These are phyloP conservation scores for Ampelomyces quisqualis DNA, from an alignment of 2,329 filamentous ascomycete species.

Conservation along the genomic window DNA sequence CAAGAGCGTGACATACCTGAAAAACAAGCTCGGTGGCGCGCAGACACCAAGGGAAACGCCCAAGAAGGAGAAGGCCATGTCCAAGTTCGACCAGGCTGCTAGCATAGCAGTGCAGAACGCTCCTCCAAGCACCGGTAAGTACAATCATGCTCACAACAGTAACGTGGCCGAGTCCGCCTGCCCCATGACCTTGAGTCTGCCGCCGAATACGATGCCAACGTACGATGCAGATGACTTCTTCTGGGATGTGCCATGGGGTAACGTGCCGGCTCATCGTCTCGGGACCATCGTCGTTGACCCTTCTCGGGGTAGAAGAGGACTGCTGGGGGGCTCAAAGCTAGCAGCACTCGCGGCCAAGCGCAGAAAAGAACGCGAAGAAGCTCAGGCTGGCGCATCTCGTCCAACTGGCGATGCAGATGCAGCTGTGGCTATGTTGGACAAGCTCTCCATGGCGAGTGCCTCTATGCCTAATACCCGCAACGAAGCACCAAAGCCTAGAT, in stretches of 20 bases:
- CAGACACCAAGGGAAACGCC: conserved; percentile 30
- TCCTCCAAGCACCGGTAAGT: conserved; percentile 52
- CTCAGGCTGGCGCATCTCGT: conserved; percentile 38
- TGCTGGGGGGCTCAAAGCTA: conserved; percentile 86
- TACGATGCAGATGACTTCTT: conserved; percentile 63
- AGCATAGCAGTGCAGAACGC: conserved; percentile 41
- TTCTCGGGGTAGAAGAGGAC: conserved; percentile 60
- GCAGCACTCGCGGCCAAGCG: conserved; percentile 84
- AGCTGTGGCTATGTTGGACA: conserved; percentile 49
- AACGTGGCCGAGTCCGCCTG: conserved; percentile 14
- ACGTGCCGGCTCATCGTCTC: conserved; percentile 65
- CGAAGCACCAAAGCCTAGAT: conserved; percentile 18
- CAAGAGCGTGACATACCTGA: conserved; percentile 79
- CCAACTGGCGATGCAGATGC: conserved; percentile 29
- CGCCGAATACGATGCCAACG: conserved; percentile 26
- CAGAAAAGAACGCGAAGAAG: conserved; percentile 76
- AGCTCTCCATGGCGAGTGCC: conserved; percentile 40
- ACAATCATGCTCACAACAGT: conserved; percentile 18
- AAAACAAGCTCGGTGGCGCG: conserved; percentile 52
- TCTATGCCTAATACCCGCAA: conserved; percentile 3
- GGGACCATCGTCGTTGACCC: conserved; percentile 64
- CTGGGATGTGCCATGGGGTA: conserved; percentile 80
- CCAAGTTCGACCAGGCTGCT: conserved; percentile 51
- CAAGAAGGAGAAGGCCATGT: conserved; percentile 46
- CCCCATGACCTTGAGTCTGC: conserved; percentile 34